Evolutionary conservation across 2,329 filamentous ascomycete species (phyloP).

Genomic region (Colletotrichum tamarilloi): DNA sequence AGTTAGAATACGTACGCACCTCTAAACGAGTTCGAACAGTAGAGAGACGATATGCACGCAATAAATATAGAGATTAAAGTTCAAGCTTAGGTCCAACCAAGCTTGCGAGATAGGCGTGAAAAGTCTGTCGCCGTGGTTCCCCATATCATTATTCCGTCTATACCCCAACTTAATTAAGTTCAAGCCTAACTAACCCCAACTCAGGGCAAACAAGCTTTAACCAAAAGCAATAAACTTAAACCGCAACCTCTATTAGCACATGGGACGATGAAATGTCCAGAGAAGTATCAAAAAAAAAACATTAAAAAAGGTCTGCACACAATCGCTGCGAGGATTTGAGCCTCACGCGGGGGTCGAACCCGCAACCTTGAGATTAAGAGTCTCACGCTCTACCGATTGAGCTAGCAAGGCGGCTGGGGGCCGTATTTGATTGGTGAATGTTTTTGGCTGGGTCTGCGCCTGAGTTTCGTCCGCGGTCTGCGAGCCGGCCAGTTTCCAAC

Average conservation of each 20-base stretch:
- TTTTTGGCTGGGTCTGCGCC: fast-evolving
- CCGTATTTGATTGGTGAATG: background rate
- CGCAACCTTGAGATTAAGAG: conserved; percentile 59
- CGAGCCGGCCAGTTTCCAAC: background rate
- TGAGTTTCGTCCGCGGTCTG: background rate
- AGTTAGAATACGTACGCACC: too few species aligned
- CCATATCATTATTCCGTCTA: too few species aligned
- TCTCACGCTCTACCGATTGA: conserved; percentile 81
- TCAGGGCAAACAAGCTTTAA: too few species aligned
- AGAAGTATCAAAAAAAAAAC: background rate
- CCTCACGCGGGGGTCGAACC: conserved; percentile 41
- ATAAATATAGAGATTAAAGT: too few species aligned
- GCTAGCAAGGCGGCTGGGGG: conserved; percentile 56
- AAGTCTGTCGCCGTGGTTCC: too few species aligned
- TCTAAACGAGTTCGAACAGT: fast-evolving
- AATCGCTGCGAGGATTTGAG: conserved; percentile 17
- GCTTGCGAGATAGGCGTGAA: too few species aligned
- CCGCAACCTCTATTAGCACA: too few species aligned
- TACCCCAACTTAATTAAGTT: too few species aligned
- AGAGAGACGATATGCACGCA: too few species aligned
- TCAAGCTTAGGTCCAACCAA: too few species aligned
- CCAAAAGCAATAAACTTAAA: too few species aligned
- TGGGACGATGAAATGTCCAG: background rate
- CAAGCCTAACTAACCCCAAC: too few species aligned
- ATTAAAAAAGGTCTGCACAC: background rate